A percentile compares a stretch with the other conserved stretches of the same genome.
Conservation (phyloP, 1,284 basidiomycete genomes). For the Rhodotorula glutinis region DNA sequence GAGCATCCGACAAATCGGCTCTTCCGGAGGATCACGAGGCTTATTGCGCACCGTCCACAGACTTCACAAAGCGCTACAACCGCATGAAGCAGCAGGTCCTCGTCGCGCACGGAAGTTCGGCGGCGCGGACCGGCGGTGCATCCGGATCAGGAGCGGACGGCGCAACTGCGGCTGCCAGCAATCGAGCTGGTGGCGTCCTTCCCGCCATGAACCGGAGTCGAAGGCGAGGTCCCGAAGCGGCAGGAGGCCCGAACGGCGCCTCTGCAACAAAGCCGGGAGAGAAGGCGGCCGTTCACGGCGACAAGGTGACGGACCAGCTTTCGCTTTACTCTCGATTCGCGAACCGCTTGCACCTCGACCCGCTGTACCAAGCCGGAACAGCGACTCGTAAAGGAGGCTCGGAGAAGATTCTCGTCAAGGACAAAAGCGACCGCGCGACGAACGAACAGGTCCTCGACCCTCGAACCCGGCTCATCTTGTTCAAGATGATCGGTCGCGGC, state of each 20-base stretch:
- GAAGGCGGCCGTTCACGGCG: conserved; percentile 37
- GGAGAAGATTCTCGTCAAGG: conserved; percentile 74
- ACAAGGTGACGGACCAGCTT: conserved; percentile 59
- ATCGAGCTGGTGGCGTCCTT: conserved; percentile 47
- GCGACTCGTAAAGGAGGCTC: conserved; percentile 85
- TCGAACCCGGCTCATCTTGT: conserved; percentile 80
- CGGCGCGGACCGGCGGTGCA: conserved; percentile 38
- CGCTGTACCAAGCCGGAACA: conserved; percentile 53
- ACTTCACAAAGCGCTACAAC: conserved; percentile 96
- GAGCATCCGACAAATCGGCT: conserved; percentile 40
- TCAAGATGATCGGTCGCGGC: conserved; percentile 87
- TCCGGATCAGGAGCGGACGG: background rate
- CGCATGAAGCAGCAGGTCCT: conserved; percentile 71
- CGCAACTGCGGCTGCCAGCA: too few relatives aligned
- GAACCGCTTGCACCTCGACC: conserved; percentile 65
- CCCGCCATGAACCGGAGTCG: conserved; percentile 70
- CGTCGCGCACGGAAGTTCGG: conserved; percentile 20
- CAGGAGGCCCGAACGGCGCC: conserved; percentile 13
- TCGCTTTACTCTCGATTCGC: conserved; percentile 56
- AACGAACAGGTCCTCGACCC: conserved; percentile 92
- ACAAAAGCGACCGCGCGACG: conserved; percentile 90
- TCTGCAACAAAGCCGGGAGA: background rate
- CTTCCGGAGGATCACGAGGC: too few relatives aligned
- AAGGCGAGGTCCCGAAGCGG: conserved; percentile 26
- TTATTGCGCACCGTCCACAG: conserved; percentile 53